These are phyloP conservation scores for Phlebiopsis gigantea DNA, from an alignment of 768 basidiomycete genomes.

Conservation along the genomic window DNA sequence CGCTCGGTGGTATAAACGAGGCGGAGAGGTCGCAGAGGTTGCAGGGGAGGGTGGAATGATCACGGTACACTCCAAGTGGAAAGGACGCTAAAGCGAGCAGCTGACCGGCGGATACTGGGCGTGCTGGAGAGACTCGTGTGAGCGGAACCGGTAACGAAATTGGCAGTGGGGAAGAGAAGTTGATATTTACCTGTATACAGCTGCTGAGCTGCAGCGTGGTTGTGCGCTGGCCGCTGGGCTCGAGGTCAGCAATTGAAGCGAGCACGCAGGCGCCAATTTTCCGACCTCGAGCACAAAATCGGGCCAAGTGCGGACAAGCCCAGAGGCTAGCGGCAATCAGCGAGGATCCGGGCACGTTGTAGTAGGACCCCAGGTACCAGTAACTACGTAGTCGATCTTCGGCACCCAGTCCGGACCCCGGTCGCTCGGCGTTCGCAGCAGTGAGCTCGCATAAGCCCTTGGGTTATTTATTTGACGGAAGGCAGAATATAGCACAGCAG, in stretches of 20 bases:
- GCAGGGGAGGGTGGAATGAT: neutral
- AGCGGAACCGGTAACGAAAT: neutral
- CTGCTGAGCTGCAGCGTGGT: neutral
- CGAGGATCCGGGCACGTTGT: slow-evolving; percentile 14
- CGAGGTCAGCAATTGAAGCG: neutral
- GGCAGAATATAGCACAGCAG: too few species aligned
- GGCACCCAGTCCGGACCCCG: slow-evolving; percentile 6
- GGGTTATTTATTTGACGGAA: too few species aligned
- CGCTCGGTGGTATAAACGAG: neutral
- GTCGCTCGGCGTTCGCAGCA: neutral
- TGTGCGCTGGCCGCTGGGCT: neutral
- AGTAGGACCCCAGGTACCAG: slow-evolving; percentile 2
- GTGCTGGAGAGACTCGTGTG: neutral
- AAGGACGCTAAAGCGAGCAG: slow-evolving; percentile 5
- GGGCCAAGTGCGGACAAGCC: neutral
- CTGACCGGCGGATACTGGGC: slow-evolving; percentile 1
- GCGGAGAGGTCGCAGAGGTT: slow-evolving; percentile 2
- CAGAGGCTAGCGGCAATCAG: slow-evolving; percentile 4
- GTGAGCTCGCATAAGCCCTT: neutral
- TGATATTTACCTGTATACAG: neutral
- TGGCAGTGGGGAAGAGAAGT: neutral
- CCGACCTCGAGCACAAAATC: neutral
- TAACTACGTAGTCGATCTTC: slow-evolving; percentile 10
- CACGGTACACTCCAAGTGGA: slow-evolving; percentile 3
- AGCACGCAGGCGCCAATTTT: neutral